Conservation (phyloP, 2,329 filamentous ascomycete species). For the Aspergillus sclerotialis region DNA sequence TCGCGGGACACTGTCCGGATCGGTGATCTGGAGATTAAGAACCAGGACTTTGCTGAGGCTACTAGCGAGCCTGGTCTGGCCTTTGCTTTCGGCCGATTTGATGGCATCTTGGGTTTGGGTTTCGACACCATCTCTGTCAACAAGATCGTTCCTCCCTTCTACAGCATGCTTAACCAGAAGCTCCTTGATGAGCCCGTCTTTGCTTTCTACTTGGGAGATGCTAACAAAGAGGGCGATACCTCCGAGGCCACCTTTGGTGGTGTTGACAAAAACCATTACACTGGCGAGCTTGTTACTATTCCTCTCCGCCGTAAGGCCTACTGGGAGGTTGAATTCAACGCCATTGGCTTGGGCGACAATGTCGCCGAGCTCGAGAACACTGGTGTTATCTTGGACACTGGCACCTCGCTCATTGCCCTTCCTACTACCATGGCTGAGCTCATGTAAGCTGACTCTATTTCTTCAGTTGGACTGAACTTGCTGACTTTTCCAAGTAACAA, state of each 20-base stretch:
- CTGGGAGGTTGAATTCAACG: constrained; percentile 96
- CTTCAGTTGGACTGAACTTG: background rate
- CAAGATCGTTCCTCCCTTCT: constrained; percentile 88
- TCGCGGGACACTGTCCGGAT: constrained; percentile 83
- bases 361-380: constrained; percentile 87
- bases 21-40: constrained; percentile 79
- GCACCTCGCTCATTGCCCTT: constrained; percentile 94
- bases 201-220: constrained; percentile 86
- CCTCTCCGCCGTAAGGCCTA: constrained; percentile 97
- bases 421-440: constrained; percentile 88
- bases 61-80: constrained; percentile 92
- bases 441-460: constrained; percentile 45
- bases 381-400: constrained; percentile 95
- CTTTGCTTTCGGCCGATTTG: constrained; percentile 95
- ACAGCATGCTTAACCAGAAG: constrained; percentile 86
- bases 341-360: constrained; percentile 80
- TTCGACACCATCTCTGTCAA: constrained; percentile 98
- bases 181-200: constrained; percentile 90
- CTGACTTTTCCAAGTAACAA: constrained; percentile 56
- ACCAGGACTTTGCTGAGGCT: constrained; percentile 93
- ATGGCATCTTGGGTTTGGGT: constrained; percentile 90
- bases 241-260: constrained; percentile 90
- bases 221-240: constrained; percentile 61
- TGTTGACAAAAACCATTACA: constrained; percentile 72
- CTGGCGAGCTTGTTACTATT: constrained; percentile 84